Base-by-base conservation (phyloP, 2,329 filamentous ascomycete genomes). In the Teratosphaeriaceae sp. region DNA sequence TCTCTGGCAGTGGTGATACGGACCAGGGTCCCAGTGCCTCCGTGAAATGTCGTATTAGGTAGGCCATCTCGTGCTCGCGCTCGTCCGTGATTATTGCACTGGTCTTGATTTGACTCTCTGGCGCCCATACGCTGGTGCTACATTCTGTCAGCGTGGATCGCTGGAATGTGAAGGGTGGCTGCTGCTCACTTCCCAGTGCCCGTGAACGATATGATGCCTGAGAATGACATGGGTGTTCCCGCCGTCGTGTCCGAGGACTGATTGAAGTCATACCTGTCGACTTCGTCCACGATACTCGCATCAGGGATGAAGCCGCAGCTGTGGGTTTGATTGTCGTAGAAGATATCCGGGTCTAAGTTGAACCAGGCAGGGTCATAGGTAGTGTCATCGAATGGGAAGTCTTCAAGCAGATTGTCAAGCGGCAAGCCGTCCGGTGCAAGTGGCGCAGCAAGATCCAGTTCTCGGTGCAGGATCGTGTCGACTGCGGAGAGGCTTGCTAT, bases 21-120 rank as follows among this genome's bases (percentile, higher is more conserved):
- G 44, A 56, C 77, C 78, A 81, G 51, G 75, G 72, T 5, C 76
- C 78, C 19, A 77, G 70, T 0, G 70, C 71, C 59, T 81, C 76
- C 2, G 75, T 74, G 54, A 79, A 81, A 58, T 79, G 76, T 20
- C 77, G 65, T 38, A 80, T 62, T 1, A 81, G 65, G 51, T 76
- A 80, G n/a, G 76, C 72, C 44, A 76, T 68, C 52, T 81, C 76
- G 48, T 76, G 73, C 40, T 79, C 74, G 13, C 57, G 46, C 29
- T 60, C 58, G 35, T 59, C 56, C 31, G 54, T 56, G n/a, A 62
- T 58, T 7, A 60, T 47, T n/a, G 56, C 56, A 29, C 57, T 60
- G 12, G 59, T 62, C 12, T 57, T 52, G 8, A 57, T 37, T 38
- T 62, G 59, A 29, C 49, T 55, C 33, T 58, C 56, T 4, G 53